Percentiles rank a stretch among this genome's conserved stretches.
Conservation (phyloP, 306 rosid genomes). For the Corylus americana region DNA sequence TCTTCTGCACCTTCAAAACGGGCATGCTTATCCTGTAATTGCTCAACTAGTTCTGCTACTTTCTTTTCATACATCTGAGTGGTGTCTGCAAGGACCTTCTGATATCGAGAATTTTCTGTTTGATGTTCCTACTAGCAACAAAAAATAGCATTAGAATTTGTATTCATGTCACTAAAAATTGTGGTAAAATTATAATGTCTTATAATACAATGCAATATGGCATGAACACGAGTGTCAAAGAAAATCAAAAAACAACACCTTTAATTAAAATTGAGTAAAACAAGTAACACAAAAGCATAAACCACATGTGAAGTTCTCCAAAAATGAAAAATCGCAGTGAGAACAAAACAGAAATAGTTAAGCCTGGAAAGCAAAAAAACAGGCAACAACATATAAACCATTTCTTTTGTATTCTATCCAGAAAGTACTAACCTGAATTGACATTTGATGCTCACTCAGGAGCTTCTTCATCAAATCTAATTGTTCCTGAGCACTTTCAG, state of each 20-base stretch:
- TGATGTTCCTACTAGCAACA: conserved; percentile 37
- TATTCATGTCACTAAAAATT: not conserved
- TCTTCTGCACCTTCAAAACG: conserved; percentile 34
- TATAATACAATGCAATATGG: not conserved
- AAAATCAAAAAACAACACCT: not conserved
- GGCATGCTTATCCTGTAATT: conserved; percentile 42
- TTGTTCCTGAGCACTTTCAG: conserved; percentile 37
- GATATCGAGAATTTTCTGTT: conserved; percentile 41
- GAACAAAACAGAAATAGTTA: not conserved
- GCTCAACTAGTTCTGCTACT: conserved; percentile 44
- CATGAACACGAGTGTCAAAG: not conserved
- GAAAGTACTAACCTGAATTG: conserved; percentile 40
- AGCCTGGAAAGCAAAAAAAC: not conserved
- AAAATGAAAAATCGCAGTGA: not conserved
- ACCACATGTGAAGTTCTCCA: not conserved
- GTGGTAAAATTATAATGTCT: not conserved
- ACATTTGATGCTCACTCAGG: conserved; percentile 43
- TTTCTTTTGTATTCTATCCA: not conserved
- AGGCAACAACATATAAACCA: not conserved
- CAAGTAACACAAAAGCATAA: not conserved
- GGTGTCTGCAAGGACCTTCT: conserved; percentile 45
- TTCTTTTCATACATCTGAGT: conserved; percentile 52
- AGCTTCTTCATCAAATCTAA: conserved; percentile 35
- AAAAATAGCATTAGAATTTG: conserved; percentile 17
- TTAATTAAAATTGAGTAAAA: not conserved